Evolutionary conservation across 1,284 basidiomycete species (phyloP).

Genomic region (Trichosporon faecale): DNA sequence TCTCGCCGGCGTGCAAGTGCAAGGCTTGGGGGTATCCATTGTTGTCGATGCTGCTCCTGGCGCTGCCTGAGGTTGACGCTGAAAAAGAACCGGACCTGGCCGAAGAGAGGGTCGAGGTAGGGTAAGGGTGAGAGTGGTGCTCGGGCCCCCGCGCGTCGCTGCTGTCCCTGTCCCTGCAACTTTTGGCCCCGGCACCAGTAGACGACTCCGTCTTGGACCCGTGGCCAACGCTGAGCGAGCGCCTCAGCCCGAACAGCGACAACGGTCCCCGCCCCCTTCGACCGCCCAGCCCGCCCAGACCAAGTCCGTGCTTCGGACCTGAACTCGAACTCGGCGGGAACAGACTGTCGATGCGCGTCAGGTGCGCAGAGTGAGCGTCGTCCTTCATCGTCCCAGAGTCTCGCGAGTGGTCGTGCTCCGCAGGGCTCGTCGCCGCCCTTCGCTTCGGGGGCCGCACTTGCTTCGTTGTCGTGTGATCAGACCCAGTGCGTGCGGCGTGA

Average conservation of each 20-base stretch:
- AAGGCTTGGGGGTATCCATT: not conserved
- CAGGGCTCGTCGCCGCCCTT: not conserved
- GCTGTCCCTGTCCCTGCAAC: not conserved
- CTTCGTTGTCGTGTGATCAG: not conserved
- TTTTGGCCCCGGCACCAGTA: not conserved
- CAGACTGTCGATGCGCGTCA: not conserved
- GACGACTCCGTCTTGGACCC: not conserved
- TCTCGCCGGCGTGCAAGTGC: not conserved
- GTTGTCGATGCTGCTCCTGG: not conserved
- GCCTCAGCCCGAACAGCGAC: not conserved
- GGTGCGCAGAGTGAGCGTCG: not conserved
- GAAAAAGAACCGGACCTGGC: not conserved
- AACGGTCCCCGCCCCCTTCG: not conserved
- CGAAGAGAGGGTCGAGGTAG: not conserved
- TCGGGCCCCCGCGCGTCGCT: not conserved
- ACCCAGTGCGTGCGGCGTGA: not conserved
- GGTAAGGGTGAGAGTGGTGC: no score
- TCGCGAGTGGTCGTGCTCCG: not conserved
- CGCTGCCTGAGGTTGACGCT: not conserved
- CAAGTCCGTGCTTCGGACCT: not conserved
- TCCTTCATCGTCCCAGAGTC: not conserved
- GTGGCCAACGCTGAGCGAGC: not conserved
- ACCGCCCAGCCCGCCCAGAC: not conserved
- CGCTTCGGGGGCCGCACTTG: not conserved
- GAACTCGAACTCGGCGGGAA: not conserved